A percentile compares a stretch with the other conserved stretches of the same genome.
Conservation (phyloP, 1,284 basidiomycete species). For the Omphalotus olearius region DNA sequence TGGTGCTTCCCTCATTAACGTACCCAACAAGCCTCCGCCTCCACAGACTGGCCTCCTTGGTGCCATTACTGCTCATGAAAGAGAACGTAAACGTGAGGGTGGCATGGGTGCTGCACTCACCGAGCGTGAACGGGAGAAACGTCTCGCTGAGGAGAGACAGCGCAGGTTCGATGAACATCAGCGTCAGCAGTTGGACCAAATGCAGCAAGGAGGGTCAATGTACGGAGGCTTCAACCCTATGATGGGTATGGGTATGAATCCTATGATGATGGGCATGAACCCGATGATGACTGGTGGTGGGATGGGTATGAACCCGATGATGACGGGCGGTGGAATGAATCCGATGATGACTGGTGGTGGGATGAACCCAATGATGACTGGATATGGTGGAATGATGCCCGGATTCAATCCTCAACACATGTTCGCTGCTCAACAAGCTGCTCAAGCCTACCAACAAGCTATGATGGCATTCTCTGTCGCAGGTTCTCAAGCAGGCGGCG, state of each 20-base stretch:
- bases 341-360: conserved; percentile 39
- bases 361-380: conserved; percentile 39
- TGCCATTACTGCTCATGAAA: conserved; percentile 92
- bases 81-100: conserved; percentile 90
- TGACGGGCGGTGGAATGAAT: conserved; percentile 20
- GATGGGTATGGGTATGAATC: conserved; percentile 26
- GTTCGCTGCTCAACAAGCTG: conserved; percentile 86
- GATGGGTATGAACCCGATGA: conserved; percentile 35
- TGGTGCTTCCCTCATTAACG: conserved; percentile 89
- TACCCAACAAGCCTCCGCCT: conserved; percentile 90
- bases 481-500: conserved; percentile 69
- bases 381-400: conserved; percentile 61
- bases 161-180: conserved; percentile 90
- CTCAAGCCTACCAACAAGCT: conserved; percentile 86
- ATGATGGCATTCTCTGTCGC: conserved; percentile 85
- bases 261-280: conserved; percentile 49
- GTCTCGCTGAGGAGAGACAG: conserved; percentile 87
- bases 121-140: conserved; percentile 90
- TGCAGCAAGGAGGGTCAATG: conserved; percentile 64
- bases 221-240: conserved; percentile 40
- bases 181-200: conserved; percentile 83
- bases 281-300: conserved; percentile 53
- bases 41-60: conserved; percentile 95
- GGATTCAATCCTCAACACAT: conserved; percentile 78
- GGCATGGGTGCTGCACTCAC: conserved; percentile 93